Evolutionary conservation across 31 red algal species (phyloP).

Genomic region (Endocladia muricata): DNA sequence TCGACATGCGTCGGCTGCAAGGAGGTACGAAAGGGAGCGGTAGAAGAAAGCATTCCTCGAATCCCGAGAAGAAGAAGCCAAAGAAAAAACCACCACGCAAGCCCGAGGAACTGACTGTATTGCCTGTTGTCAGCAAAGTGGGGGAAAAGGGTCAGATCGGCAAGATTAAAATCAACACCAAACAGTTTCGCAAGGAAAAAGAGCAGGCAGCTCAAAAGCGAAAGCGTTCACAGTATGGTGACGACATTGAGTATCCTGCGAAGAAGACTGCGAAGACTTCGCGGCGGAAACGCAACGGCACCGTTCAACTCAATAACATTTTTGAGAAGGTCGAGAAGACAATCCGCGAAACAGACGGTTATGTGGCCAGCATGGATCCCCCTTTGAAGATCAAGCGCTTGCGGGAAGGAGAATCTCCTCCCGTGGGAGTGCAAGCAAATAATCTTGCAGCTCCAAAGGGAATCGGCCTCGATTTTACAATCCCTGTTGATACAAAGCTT

Average conservation of each 20-base stretch:
- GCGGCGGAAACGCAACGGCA: conserved; percentile 69
- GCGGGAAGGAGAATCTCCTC: conserved; percentile 65
- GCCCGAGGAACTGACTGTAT: neutral
- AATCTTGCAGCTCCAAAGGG: conserved; percentile 58
- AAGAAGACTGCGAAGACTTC: conserved; percentile 73
- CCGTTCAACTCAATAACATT: conserved; percentile 80
- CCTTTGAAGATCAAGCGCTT: conserved; percentile 57
- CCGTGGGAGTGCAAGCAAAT: conserved; percentile 35
- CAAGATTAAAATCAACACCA: conserved; percentile 83
- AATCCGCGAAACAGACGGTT: conserved; percentile 80
- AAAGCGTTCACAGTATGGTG: conserved; percentile 76
- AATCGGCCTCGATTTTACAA: conserved; percentile 84
- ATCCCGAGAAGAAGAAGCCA: conserved; percentile 18
- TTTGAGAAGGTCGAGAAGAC: conserved; percentile 64
- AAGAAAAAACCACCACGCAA: conserved; percentile 18
- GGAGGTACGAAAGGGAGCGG: conserved; percentile 4
- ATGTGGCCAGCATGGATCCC: conserved; percentile 44
- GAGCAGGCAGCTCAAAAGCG: conserved; percentile 65
- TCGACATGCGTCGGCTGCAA: conserved; percentile 52
- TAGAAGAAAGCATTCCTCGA: conserved; percentile 15
- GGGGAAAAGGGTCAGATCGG: conserved; percentile 54
- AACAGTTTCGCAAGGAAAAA: conserved; percentile 56
- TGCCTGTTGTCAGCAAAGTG: neutral
- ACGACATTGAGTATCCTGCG: conserved; percentile 70
- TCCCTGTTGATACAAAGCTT: conserved; percentile 73